Base-by-base conservation (phyloP, 2,329 filamentous ascomycete genomes). In the Penicillium concentricum region DNA sequence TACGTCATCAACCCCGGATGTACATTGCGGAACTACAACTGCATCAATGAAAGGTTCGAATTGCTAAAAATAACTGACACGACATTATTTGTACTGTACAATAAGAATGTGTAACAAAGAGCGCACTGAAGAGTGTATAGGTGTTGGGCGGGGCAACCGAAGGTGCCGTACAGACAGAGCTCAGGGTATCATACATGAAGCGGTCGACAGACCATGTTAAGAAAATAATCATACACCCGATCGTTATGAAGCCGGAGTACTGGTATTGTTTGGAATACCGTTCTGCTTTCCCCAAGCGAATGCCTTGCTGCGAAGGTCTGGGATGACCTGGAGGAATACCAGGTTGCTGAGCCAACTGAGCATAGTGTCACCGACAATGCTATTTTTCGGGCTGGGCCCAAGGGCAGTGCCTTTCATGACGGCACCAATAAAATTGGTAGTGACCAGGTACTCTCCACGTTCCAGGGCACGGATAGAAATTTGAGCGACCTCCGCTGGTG, bases 401-500 rank as follows among this genome's bases (percentile, higher is more conserved):
- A 84, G 69, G 26, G 76, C 71, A 26, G 77, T 76, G 20, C 83
- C 87, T 63, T 88, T 86, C 85, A 97, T 88, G 57, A 91, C 67
- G 54, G 84, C 75, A 1, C 89, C 90, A 45, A 96, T 71, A 60
- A 87, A 85, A 58, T 86, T 88, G 12, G 92, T 90, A 0, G 90
- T 88, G 43, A 96, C 84, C 67, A 91, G 81, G 72, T 90, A 93
- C 24, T 94, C 81, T 0, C 93, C 94, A 35, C 78, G 85, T 74
- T 97, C 92, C 43, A 99, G 76, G 0, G 89, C 90, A 42, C 77
- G 77, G 50, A 99, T 86, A 0, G 90, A 81, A 9, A 79, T 79
- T 4, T 76, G 74, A 1, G 94, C 94, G 15, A 95, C 91, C 57
- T 88, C 82, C 5, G 94, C 87, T 5, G 91, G 89, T 0, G 83